phyloP scores from a whole-genome alignment of 2,329 filamentous ascomycete genomes.

The Colletotrichum plurivorum region DNA sequence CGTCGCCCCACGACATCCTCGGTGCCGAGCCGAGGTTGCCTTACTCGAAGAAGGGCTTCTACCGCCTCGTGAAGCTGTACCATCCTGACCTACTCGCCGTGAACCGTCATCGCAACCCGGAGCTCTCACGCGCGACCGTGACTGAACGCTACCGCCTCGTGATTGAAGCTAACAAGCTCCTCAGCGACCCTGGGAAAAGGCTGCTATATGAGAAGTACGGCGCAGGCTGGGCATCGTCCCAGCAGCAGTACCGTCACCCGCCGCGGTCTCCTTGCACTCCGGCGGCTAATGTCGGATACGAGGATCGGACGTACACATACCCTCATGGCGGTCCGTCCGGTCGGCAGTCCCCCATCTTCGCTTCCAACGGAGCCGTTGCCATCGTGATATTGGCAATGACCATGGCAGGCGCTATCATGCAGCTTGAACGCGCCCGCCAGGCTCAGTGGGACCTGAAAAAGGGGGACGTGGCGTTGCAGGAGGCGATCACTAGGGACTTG shows the following conservation, averaged over 20 bases:
- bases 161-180: slow-evolving; percentile 39
- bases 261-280: background rate
- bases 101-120: background rate
- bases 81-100: slow-evolving; percentile 40
- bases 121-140: background rate
- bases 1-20: slow-evolving; percentile 42
- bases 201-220: slow-evolving; percentile 35
- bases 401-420: slow-evolving; percentile 29
- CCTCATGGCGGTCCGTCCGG: background rate
- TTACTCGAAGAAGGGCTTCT: slow-evolving; percentile 41
- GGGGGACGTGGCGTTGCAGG: slow-evolving; percentile 18
- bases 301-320: background rate
- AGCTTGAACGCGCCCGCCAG: slow-evolving; percentile 20
- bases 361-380: slow-evolving; percentile 37
- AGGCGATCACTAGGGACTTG: slow-evolving; percentile 21
- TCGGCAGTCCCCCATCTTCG: slow-evolving; percentile 26
- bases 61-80: slow-evolving; percentile 42
- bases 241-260: background rate
- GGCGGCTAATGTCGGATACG: background rate
- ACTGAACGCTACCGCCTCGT: slow-evolving; percentile 41
- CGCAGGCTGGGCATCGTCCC: slow-evolving; percentile 24
- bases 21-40: slow-evolving; percentile 1
- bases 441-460: slow-evolving; percentile 6
- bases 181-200: slow-evolving; percentile 34
- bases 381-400: slow-evolving; percentile 35